Conservation (phyloP, 306 rosid genomes). For the Cucurbita pepo region DNA sequence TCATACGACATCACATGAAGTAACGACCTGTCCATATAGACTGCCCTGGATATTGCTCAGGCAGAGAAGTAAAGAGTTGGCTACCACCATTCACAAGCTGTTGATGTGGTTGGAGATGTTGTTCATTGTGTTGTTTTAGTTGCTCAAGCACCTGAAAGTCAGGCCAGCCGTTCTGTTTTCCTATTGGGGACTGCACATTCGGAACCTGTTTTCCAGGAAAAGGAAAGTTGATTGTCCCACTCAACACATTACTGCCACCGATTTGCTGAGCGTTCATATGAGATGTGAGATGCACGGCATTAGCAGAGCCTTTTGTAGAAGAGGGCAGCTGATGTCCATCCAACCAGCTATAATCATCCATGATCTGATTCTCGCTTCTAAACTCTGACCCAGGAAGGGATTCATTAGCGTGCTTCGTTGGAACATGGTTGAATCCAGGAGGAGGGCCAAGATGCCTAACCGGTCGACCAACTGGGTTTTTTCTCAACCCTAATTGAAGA, state of each 20-base stretch:
- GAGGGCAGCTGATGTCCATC: conserved; percentile 88
- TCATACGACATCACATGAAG: conserved; percentile 64
- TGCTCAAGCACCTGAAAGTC: conserved; percentile 47
- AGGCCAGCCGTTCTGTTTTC: conserved; percentile 53
- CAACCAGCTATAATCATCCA: conserved; percentile 96
- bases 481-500: conserved; percentile 28
- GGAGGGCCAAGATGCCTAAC: conserved; percentile 88
- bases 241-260: conserved; percentile 29
- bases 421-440: conserved; percentile 69
- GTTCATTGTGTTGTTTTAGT: conserved; percentile 44
- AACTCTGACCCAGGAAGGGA: conserved; percentile 23
- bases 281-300: conserved; percentile 23
- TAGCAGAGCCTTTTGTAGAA: conserved; percentile 30
- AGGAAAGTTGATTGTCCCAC: conserved; percentile 49
- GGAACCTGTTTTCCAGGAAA: conserved; percentile 82
- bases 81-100: conserved; percentile 45
- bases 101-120: conserved; percentile 52
- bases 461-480: conserved; percentile 66
- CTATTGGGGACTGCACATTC: conserved; percentile 31
- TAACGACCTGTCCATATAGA: conserved; percentile 66
- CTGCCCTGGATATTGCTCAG: conserved; percentile 88
- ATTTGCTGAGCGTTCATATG: conserved; percentile 28
- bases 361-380: conserved; percentile 34
- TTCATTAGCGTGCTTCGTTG: conserved; percentile 41
- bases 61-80: conserved; percentile 41